Evolutionary conservation across 2,329 filamentous ascomycete species (phyloP), one percentile per base, ranked within the genome.

Genomic region (Colletotrichum zoysiae): DNA sequence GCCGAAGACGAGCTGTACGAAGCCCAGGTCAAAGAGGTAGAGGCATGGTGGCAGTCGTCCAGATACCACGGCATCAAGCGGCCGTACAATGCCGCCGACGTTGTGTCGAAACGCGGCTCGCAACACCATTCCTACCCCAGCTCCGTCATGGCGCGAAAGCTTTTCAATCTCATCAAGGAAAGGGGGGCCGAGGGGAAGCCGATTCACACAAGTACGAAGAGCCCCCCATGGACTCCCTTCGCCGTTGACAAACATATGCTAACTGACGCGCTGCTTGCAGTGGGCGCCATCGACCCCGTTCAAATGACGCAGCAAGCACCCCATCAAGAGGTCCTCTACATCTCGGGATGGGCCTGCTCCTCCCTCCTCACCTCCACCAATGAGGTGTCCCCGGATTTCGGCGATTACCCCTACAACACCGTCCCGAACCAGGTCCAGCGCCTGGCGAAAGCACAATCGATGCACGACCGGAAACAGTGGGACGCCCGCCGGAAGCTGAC

Each of bases 241-340:
- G 20, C 38, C 14, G 18, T 58, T 33, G 23, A 48, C 18, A 46
- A 33, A 35, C 5, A 44, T 38, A 11, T 44, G 55, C 74, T 77
- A 67, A 77, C 62, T 35, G 5, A 76, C 74, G 67, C 23, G 46
- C 7, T 11, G 20, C 26, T 18, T 18, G 0, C 74, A 95, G 93
- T 99, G 93, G 96, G 96, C 76, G 96, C 95, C 72, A 97, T 99
- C 82, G 96, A 99, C 79, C 96, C 96, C n/a, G 91, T 98, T 14
- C 96, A 99, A 84, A 98, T 99, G 96, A 97, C 96, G 60, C 96
- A 99, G 82, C 96, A 98, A 85, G 96, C 96, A 20, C 90, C 93
- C 7, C 93, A 98, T 83, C 96, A 98, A 81, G 95, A 99, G 81
- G 93, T 98, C 23, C 88, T 99, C 57, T 99, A 99, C 83, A 87